Evolutionary conservation across 2,329 filamentous ascomycete species (phyloP).

Genomic region (Talaromyces verruculosus): DNA sequence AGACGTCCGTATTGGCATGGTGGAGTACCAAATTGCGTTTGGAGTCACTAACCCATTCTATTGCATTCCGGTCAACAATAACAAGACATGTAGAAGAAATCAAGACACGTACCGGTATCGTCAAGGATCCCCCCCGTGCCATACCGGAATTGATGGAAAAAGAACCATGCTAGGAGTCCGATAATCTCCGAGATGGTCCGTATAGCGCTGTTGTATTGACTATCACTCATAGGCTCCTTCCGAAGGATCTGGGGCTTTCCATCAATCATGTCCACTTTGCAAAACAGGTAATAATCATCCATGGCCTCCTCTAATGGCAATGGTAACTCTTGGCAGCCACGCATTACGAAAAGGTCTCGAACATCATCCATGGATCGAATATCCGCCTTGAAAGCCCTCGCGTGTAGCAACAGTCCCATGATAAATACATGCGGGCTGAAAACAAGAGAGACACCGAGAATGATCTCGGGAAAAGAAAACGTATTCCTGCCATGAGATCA

Average conservation of each 20-base stretch:
- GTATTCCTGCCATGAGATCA: constrained; percentile 9
- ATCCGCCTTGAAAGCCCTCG: constrained; percentile 21
- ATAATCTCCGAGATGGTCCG: constrained; percentile 26
- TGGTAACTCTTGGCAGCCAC: constrained; percentile 25
- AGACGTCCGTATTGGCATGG: constrained; percentile 26
- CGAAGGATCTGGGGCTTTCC: constrained; percentile 24
- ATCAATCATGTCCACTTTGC: constrained; percentile 23
- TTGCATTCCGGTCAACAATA: background rate
- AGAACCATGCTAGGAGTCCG: constrained; percentile 26
- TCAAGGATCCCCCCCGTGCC: constrained; percentile 25
- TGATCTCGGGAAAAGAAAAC: background rate
- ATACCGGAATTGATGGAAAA: constrained; percentile 28
- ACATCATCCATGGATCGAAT: constrained; percentile 27
- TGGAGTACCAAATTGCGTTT: constrained; percentile 28
- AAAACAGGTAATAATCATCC: constrained; percentile 29
- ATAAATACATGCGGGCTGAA: constrained; percentile 27
- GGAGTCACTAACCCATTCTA: constrained; percentile 28
- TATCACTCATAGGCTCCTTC: constrained; percentile 21
- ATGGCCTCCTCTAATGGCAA: constrained; percentile 27
- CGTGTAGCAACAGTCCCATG: constrained; percentile 28
- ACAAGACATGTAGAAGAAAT: background rate
- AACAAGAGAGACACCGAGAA: constrained; percentile 21
- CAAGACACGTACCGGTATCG: constrained; percentile 24
- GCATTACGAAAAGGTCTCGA: constrained; percentile 24
- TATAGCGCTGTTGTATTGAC: constrained; percentile 22